Percentiles rank a stretch among this genome's conserved stretches.
These are phyloP conservation scores for Salinomyces thailandicus DNA, from an alignment of 2,329 filamentous ascomycete genomes.

Conservation along the genomic window DNA sequence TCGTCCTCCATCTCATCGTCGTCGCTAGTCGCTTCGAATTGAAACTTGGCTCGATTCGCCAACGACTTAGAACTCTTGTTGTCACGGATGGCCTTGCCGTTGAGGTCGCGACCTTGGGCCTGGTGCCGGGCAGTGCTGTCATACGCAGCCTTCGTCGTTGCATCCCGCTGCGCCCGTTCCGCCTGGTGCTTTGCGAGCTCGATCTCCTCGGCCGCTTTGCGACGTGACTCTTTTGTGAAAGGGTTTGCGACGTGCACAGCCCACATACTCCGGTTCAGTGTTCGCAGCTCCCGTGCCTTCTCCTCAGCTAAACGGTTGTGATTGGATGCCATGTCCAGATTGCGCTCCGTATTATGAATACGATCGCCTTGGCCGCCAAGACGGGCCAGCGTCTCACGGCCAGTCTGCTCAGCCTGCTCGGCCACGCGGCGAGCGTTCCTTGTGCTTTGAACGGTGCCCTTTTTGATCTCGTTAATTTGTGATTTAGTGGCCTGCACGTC, in stretches of 20 bases:
- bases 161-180: conserved; percentile 47
- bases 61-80: conserved; percentile 36
- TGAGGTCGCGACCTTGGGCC: conserved; percentile 41
- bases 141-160: conserved; percentile 45
- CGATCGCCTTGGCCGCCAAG: conserved; percentile 71
- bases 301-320: conserved; percentile 69
- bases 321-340: conserved; percentile 63
- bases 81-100: conserved; percentile 36
- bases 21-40: conserved; percentile 65
- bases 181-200: conserved; percentile 55
- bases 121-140: conserved; percentile 42
- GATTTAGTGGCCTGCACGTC: conserved; percentile 62
- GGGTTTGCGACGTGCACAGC: conserved; percentile 40
- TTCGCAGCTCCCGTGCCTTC: conserved; percentile 72
- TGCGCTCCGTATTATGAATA: conserved; percentile 71
- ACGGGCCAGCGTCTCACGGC: conserved; percentile 59
- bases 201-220: conserved; percentile 51
- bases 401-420: conserved; percentile 59
- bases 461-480: conserved; percentile 65
- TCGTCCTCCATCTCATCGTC: conserved; percentile 51
- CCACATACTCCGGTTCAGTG: conserved; percentile 83
- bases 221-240: conserved; percentile 57
- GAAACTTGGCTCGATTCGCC: conserved; percentile 60
- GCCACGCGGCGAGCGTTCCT: conserved; percentile 58
- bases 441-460: conserved; percentile 63